Evolutionary conservation across 306 rosid species (phyloP).

Genomic region (Senna siamea): DNA sequence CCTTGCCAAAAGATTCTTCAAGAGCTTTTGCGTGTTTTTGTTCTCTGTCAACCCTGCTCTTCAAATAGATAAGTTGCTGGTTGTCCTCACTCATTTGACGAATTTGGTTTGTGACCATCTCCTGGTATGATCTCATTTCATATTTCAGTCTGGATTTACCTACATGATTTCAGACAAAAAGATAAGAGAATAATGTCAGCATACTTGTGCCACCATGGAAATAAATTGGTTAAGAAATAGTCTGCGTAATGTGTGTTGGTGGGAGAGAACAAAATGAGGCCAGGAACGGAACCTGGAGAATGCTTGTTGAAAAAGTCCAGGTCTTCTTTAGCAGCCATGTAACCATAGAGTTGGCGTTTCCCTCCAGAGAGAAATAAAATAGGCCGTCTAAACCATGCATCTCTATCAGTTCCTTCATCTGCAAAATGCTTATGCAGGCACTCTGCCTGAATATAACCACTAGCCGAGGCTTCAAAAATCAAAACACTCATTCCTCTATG

Average conservation of each 20-base stretch:
- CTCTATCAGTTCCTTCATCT: slow-evolving; percentile 63
- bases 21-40: slow-evolving; percentile 45
- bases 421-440: slow-evolving; percentile 65
- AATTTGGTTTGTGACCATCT: slow-evolving; percentile 65
- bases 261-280: neutral
- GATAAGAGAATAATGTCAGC: neutral
- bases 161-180: slow-evolving; percentile 30
- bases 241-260: neutral
- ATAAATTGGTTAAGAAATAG: neutral
- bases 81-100: slow-evolving; percentile 78
- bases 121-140: slow-evolving; percentile 71
- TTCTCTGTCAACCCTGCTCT: slow-evolving; percentile 50
- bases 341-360: slow-evolving; percentile 71
- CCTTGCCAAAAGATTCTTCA: slow-evolving; percentile 49
- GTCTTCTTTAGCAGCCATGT: slow-evolving; percentile 70
- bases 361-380: slow-evolving; percentile 56
- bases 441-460: slow-evolving; percentile 76
- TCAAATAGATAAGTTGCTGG: slow-evolving; percentile 53
- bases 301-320: slow-evolving; percentile 64
- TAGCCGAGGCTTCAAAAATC: slow-evolving; percentile 77
- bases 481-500: slow-evolving; percentile 79
- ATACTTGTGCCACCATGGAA: neutral
- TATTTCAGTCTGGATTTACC: slow-evolving; percentile 70
- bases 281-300: slow-evolving; percentile 54
- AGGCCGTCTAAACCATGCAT: slow-evolving; percentile 60